Evolutionary conservation across 2,329 filamentous ascomycete species (phyloP).

Genomic region (Pseudogymnoascus sp.): DNA sequence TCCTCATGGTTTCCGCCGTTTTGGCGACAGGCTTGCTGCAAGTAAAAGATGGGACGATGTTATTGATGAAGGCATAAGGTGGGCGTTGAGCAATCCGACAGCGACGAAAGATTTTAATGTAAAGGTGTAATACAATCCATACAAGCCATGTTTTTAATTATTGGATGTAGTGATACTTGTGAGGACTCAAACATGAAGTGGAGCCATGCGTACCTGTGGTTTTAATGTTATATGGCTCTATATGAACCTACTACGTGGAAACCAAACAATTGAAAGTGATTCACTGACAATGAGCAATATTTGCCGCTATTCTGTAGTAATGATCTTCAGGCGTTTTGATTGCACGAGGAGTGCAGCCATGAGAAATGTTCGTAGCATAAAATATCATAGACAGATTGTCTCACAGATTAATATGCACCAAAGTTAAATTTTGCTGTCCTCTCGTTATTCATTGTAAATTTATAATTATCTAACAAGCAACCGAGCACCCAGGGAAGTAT

Average conservation of each 20-base stretch:
- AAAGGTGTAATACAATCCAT: not conserved
- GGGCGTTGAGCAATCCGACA: conserved; percentile 32
- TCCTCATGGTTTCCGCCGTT: conserved; percentile 43
- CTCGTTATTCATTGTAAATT: conserved; percentile 15
- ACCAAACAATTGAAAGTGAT: not conserved
- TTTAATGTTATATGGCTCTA: not conserved
- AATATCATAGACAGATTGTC: not conserved
- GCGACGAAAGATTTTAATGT: conserved; percentile 20
- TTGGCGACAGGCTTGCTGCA: conserved; percentile 34
- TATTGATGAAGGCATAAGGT: conserved; percentile 37
- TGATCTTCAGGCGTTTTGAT: not conserved
- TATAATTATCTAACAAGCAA: not conserved
- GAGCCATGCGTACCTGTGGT: not conserved
- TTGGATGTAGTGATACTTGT: not conserved
- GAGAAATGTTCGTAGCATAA: not conserved
- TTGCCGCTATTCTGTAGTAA: not conserved
- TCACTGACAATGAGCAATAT: not conserved
- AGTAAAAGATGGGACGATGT: conserved; percentile 37
- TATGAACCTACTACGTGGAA: not conserved
- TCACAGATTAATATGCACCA: not conserved
- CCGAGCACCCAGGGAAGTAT: not conserved
- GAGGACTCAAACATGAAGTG: not conserved
- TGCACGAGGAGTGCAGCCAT: not conserved
- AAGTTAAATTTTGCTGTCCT: not conserved
- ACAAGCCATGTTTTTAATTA: not conserved